These are phyloP conservation scores for Xylariaceae sp. DNA, from an alignment of 2,329 filamentous ascomycete species.

Conservation along the genomic window DNA sequence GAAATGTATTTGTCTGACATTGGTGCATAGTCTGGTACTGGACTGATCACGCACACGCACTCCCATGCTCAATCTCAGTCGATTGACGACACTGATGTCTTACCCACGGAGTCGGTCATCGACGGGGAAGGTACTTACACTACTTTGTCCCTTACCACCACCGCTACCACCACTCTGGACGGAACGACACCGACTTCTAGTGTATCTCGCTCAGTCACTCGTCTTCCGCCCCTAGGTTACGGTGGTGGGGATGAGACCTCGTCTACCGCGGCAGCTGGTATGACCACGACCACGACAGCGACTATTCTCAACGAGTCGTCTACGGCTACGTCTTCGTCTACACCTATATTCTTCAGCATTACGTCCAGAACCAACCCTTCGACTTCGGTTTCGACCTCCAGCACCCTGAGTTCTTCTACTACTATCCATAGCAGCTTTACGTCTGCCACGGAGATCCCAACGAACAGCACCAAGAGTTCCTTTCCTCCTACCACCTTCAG, in stretches of 20 bases:
- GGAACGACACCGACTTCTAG: neutral
- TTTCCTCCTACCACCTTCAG: too few relatives aligned
- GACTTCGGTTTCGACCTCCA: neutral
- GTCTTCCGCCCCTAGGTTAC: neutral
- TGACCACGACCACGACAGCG: neutral
- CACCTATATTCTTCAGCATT: neutral
- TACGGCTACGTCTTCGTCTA: neutral
- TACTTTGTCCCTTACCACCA: neutral
- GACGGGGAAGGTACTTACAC: neutral
- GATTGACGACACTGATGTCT: conserved; percentile 11
- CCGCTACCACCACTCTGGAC: neutral
- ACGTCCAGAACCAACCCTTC: neutral
- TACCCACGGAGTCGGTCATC: neutral
- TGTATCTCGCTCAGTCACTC: neutral
- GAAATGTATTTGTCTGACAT: too few relatives aligned
- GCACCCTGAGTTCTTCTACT: neutral
- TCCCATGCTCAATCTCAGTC: conserved; percentile 1
- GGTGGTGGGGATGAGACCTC: neutral
- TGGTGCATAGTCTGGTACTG: neutral
- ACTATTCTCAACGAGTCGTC: neutral
- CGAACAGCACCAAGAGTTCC: neutral
- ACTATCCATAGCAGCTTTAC: too few relatives aligned
- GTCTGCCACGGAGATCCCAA: neutral
- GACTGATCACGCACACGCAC: conserved; percentile 12
- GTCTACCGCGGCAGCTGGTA: neutral